Percentiles rank a stretch among this genome's conserved stretches.
phyloP scores from a whole-genome alignment of 768 basidiomycete species.

The Pleurotus sapidus region DNA sequence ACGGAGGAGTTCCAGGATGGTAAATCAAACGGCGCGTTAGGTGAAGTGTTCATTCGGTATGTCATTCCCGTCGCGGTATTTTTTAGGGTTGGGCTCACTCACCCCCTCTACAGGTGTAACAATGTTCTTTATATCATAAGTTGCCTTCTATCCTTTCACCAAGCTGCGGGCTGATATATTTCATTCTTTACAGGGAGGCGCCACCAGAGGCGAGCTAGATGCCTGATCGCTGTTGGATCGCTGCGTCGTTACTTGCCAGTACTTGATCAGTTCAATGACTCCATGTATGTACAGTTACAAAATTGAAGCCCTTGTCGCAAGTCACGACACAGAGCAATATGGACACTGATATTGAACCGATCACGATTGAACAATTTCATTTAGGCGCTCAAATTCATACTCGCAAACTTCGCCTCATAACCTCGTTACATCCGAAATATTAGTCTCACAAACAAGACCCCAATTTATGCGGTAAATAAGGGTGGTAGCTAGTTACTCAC shows the following conservation, averaged over 20 bases:
- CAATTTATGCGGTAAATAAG: no score
- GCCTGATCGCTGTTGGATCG: conserved; percentile 2
- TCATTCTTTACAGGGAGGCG: conserved; percentile 66
- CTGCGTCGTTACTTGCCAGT: background rate
- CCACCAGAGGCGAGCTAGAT: conserved; percentile 36
- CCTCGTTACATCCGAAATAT: no score
- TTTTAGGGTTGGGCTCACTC: conserved; percentile 8
- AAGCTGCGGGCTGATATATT: conserved; percentile 18
- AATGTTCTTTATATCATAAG: conserved; percentile 96
- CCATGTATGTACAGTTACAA: no score
- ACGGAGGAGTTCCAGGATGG: conserved; percentile 98
- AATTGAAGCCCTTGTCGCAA: no score
- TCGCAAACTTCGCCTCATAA: no score
- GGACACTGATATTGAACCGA: no score
- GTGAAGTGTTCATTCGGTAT: conserved; percentile 97
- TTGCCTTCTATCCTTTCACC: conserved; percentile 23
- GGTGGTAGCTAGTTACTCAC: conserved; percentile 18
- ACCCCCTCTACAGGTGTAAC: conserved; percentile 64
- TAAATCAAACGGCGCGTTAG: conserved; percentile 92
- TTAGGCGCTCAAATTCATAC: no score
- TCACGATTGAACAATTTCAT: no score
- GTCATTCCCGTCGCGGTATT: conserved; percentile 19
- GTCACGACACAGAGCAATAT: no score
- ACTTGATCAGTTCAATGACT: background rate
- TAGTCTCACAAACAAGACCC: no score